A percentile compares a stretch with the other conserved stretches of the same genome.
Conservation (phyloP, 257 asterid species). For the Solanum pinnatisectum region DNA sequence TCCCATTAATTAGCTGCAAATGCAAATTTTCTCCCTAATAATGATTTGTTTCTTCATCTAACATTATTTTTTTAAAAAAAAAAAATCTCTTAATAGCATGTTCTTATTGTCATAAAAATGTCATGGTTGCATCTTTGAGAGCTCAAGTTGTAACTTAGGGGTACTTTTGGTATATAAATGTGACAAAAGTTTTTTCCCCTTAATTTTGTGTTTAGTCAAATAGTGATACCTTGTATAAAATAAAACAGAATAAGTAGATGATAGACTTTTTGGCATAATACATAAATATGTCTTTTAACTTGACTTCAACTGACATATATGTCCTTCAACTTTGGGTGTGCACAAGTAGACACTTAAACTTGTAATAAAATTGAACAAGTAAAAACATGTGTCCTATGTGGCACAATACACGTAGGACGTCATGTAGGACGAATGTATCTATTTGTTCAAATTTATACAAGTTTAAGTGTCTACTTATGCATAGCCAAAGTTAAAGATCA, state of each 20-base stretch:
- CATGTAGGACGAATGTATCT: no score
- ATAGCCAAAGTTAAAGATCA: no score
- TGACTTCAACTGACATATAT: no score
- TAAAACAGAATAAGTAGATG: not conserved
- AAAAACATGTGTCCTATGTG: no score
- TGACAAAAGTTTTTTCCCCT: not conserved
- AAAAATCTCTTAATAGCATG: not conserved
- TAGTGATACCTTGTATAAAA: rapidly evolving
- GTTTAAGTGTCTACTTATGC: no score
- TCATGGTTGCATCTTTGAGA: not conserved
- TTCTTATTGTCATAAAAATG: not conserved
- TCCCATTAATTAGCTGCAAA: not conserved
- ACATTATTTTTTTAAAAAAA: not conserved
- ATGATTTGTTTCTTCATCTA: not conserved
- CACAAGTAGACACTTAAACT: no score
- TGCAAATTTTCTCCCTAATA: not conserved
- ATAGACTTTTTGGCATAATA: no score
- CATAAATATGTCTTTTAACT: no score
- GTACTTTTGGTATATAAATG: not conserved
- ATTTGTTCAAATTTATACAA: no score
- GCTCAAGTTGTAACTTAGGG: not conserved
- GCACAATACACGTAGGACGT: no score
- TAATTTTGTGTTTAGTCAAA: not conserved
- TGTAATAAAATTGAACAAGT: no score
- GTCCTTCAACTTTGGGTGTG: no score